Base-by-base conservation (phyloP, 495 filamentous ascomycete genomes). In the Penicillium cosmopolitanum region DNA sequence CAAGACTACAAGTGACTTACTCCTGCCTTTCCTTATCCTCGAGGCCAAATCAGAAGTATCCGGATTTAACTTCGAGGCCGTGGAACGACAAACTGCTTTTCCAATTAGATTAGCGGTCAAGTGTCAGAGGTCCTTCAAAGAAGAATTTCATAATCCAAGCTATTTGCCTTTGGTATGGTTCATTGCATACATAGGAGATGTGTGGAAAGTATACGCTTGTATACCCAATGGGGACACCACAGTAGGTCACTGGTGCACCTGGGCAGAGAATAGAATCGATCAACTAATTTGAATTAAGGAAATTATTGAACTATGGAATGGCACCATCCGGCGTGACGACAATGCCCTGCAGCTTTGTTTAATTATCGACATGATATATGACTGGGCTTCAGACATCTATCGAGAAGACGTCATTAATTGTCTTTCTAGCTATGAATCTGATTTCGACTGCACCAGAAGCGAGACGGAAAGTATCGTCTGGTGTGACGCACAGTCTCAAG, bases 301-400 rank as follows among this genome's bases (percentile, higher is more conserved):
- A 44, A 40, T 69, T 50, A 28, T 62, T 21, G 55, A 58, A 34
- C 46, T 71, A 40, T 74, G 67, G 70, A 51, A 42, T 64, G 67
- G 66, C 21, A 52, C 51, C 35, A 66, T 72, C 36, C 35, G 60
- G 31, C 48, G 46, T 10, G 40, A 57, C 50, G 60, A 73, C 56
- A 65, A 42, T 3, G 65, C 70, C 4, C 34, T 75, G 23, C 69
- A 73, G 38, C 65, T 73, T 15, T 53, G 73, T 13, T 55, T 73
- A 25, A 71, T 73, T 38, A 52, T 74, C n/a, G 70, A 74, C 51
- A 71, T 73, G 53, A 69, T 74, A 28, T 64, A 66, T 58, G 70
- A 74, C 43, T 74, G 68, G 72, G 75, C 65, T 38, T 63, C 69
- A 18, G 72, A 76, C 38, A 57, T 69, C 42, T 72, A 72, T 55